Evolutionary conservation across 345 rosid species (phyloP).

Genomic region (Psidium guajava): DNA sequence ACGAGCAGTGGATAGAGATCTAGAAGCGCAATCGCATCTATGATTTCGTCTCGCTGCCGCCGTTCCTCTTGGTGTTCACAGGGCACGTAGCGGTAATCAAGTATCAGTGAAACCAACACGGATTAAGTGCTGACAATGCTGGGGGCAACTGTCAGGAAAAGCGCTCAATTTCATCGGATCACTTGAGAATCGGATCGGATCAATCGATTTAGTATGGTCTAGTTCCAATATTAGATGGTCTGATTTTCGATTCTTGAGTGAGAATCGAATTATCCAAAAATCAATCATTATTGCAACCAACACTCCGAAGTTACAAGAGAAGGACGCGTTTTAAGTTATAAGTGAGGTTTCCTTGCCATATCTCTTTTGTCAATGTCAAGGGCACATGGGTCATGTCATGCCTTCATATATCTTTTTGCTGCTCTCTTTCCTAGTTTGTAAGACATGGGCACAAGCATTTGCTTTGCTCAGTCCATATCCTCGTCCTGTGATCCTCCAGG

Average conservation of each 20-base stretch:
- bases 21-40: conserved; percentile 56
- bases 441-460: neutral
- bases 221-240: no score
- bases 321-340: neutral
- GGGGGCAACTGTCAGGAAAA: conserved; percentile 52
- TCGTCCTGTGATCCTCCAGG: neutral
- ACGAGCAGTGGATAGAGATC: conserved; percentile 77
- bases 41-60: conserved; percentile 60
- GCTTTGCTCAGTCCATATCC: neutral
- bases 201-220: no score
- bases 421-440: neutral
- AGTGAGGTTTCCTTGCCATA: neutral
- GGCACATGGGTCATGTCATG: neutral
- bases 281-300: no score
- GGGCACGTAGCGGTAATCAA: conserved; percentile 64
- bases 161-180: no score
- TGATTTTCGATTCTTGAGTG: no score
- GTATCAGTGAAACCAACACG: conserved; percentile 76
- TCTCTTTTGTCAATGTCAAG: neutral
- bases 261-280: no score
- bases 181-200: no score
- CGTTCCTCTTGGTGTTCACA: conserved; percentile 53
- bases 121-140: conserved; percentile 62
- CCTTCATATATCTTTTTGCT: neutral
- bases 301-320: neutral